Percentiles rank a stretch among this genome's conserved stretches.
Conservation (phyloP, 495 filamentous ascomycete genomes). For the Penicillium salamii region DNA sequence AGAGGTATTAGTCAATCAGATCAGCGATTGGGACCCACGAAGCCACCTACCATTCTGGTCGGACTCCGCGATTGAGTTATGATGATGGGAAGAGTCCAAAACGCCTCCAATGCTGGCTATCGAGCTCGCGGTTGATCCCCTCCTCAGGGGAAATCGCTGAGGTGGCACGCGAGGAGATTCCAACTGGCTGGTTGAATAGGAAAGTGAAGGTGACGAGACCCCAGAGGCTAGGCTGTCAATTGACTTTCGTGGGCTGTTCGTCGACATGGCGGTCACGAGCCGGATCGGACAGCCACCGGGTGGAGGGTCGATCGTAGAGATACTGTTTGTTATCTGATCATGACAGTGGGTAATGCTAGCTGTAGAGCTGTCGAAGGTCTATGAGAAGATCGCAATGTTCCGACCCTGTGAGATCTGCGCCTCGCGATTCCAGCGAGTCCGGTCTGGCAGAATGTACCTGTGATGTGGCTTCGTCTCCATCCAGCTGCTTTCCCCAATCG, state of each 20-base stretch:
- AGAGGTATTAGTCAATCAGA: slow-evolving; percentile 8
- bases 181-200: slow-evolving; percentile 53
- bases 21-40: not conserved
- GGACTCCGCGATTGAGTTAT: slow-evolving; percentile 65
- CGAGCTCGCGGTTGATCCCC: slow-evolving; percentile 86
- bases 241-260: slow-evolving; percentile 63
- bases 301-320: slow-evolving; percentile 24
- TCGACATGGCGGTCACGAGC: slow-evolving; percentile 58
- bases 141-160: slow-evolving; percentile 51
- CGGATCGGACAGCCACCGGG: slow-evolving; percentile 39
- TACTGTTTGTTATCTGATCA: slow-evolving; percentile 40
- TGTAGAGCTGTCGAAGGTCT: slow-evolving; percentile 1
- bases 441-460: slow-evolving; percentile 4
- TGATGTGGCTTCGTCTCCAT: slow-evolving; percentile 24
- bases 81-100: slow-evolving; percentile 63
- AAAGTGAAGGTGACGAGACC: slow-evolving; percentile 49
- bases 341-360: slow-evolving; percentile 32
- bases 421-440: slow-evolving; percentile 2
- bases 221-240: slow-evolving; percentile 61
- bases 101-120: slow-evolving; percentile 75
- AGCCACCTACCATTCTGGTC: slow-evolving; percentile 68
- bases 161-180: slow-evolving; percentile 43
- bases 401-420: not conserved
- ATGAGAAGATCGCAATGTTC: not conserved
- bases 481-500: slow-evolving; percentile 27